A percentile compares a stretch with the other conserved stretches of the same genome.
Conservation (phyloP, 805 yeast species). For the Wickerhamiella sorbophila region DNA sequence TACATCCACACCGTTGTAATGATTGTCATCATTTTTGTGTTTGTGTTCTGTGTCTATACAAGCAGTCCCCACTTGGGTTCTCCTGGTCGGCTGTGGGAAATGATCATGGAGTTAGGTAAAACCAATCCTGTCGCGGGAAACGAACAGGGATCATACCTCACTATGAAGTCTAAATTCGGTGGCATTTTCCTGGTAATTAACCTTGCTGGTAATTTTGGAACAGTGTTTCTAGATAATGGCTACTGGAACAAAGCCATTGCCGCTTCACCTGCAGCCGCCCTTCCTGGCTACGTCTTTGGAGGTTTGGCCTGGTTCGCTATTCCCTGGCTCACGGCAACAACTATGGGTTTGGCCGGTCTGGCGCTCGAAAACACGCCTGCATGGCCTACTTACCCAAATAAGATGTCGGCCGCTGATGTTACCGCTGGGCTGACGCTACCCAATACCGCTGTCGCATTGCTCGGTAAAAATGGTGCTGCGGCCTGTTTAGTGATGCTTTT, state of each 20-base stretch:
- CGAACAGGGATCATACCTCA: slow-evolving; percentile 73
- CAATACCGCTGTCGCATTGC: slow-evolving; percentile 64
- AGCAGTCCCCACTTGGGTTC: slow-evolving; percentile 61
- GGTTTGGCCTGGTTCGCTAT: slow-evolving; percentile 88
- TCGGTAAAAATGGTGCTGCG: slow-evolving; percentile 83
- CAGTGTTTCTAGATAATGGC: slow-evolving; percentile 75
- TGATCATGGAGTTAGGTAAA: slow-evolving; percentile 41
- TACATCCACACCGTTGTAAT: slow-evolving; percentile 71
- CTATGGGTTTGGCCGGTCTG: slow-evolving; percentile 75
- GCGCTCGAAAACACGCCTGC: slow-evolving; percentile 53
- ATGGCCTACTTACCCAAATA: slow-evolving; percentile 70
- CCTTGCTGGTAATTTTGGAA: slow-evolving; percentile 79
- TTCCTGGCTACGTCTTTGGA: slow-evolving; percentile 79
- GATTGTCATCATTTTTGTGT: slow-evolving; percentile 61
- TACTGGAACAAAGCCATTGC: slow-evolving; percentile 86
- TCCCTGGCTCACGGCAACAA: slow-evolving; percentile 69
- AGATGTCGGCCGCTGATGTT: slow-evolving; percentile 52
- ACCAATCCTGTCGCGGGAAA: slow-evolving; percentile 62
- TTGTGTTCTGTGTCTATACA: slow-evolving; percentile 68
- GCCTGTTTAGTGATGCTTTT: slow-evolving; percentile 66
- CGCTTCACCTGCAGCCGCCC: slow-evolving; percentile 65
- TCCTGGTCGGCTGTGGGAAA: slow-evolving; percentile 67
- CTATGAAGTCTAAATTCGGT: slow-evolving; percentile 74
- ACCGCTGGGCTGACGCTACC: slow-evolving; percentile 58
- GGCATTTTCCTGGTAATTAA: slow-evolving; percentile 84